Percentiles rank a stretch among this genome's conserved stretches.
phyloP scores from a whole-genome alignment of 805 yeast species.

The Wickerhamomyces ciferrii region DNA sequence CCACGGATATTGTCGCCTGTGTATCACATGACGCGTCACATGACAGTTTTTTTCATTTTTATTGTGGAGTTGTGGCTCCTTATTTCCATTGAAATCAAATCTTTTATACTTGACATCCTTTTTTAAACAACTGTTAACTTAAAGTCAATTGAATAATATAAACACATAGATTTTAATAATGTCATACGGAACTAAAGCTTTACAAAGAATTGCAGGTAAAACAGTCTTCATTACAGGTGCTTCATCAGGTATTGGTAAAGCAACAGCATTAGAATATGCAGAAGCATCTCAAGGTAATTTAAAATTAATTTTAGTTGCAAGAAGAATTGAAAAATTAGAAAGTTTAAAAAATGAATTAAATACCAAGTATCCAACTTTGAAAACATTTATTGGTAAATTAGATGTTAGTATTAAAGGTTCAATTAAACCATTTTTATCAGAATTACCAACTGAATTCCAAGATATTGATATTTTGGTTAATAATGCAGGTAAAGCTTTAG shows the following conservation, averaged over 20 bases:
- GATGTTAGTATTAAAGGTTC: slow-evolving; percentile 54
- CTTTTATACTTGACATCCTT: too few relatives aligned
- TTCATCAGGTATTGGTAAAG: slow-evolving; percentile 90
- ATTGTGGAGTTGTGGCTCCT: background rate
- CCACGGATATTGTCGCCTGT: background rate
- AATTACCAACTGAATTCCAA: slow-evolving; percentile 53
- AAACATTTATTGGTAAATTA: slow-evolving; percentile 40
- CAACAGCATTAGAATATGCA: slow-evolving; percentile 86
- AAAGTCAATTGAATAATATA: too few relatives aligned
- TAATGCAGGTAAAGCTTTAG: slow-evolving; percentile 80
- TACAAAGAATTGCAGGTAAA: slow-evolving; percentile 76
- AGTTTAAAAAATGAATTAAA: slow-evolving; percentile 42
- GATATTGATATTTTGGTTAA: slow-evolving; percentile 65
- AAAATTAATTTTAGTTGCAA: slow-evolving; percentile 71
- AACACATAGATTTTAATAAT: slow-evolving; percentile 25
- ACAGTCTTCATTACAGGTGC: slow-evolving; percentile 92
- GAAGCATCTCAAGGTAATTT: slow-evolving; percentile 65
- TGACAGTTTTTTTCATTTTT: background rate
- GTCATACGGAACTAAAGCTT: slow-evolving; percentile 72
- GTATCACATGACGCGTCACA: background rate
- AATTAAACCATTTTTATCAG: slow-evolving; percentile 43
- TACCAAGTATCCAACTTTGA: slow-evolving; percentile 39
- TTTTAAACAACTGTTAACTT: too few relatives aligned
- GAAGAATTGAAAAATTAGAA: slow-evolving; percentile 62
- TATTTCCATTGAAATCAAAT: background rate